Evolutionary conservation across 495 filamentous ascomycete genomes (phyloP).

Genomic region (Daldinia bambusicola): DNA sequence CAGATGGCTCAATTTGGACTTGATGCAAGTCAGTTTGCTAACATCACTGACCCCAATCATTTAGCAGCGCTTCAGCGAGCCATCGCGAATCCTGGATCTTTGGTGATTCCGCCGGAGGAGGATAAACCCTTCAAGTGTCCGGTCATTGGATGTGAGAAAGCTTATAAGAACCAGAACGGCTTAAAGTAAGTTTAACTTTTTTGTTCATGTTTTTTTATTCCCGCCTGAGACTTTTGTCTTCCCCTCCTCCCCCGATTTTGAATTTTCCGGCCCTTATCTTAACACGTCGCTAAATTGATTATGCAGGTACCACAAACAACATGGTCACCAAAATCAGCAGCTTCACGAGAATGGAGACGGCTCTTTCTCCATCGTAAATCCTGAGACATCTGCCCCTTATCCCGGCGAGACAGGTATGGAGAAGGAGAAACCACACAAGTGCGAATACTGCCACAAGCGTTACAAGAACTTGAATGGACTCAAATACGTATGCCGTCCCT

Average conservation of each 20-base stretch:
- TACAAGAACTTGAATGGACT: conserved; percentile 99
- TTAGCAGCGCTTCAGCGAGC: conserved; percentile 80
- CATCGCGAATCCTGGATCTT: conserved; percentile 58
- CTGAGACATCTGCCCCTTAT: conserved; percentile 91
- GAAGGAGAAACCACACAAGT: conserved; percentile 98
- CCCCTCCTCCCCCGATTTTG: conserved; percentile 15
- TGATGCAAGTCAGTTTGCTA: conserved; percentile 73
- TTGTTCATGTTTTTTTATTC: conserved; percentile 9
- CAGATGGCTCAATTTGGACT: conserved; percentile 73
- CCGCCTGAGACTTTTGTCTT: conserved; percentile 14
- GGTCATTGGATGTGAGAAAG: conserved; percentile 98
- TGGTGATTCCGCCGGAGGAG: conserved; percentile 71
- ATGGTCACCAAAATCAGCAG: conserved; percentile 96
- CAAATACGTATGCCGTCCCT: conserved; percentile 72
- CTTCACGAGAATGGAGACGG: conserved; percentile 95
- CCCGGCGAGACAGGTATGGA: conserved; percentile 98
- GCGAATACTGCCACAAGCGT: conserved; percentile 94
- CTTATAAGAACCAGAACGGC: conserved; percentile 99
- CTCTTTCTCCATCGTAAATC: conserved; percentile 97
- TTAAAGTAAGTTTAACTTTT: conserved; percentile 73
- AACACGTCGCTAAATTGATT: conserved; percentile 50
- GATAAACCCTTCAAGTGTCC: conserved; percentile 97
- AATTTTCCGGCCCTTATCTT: conserved; percentile 28
- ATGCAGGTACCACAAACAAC: conserved; percentile 75
- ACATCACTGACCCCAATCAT: conserved; percentile 78